phyloP scores from a whole-genome alignment of 2,329 filamentous ascomycete species.

The Colletotrichum gigasporum region DNA sequence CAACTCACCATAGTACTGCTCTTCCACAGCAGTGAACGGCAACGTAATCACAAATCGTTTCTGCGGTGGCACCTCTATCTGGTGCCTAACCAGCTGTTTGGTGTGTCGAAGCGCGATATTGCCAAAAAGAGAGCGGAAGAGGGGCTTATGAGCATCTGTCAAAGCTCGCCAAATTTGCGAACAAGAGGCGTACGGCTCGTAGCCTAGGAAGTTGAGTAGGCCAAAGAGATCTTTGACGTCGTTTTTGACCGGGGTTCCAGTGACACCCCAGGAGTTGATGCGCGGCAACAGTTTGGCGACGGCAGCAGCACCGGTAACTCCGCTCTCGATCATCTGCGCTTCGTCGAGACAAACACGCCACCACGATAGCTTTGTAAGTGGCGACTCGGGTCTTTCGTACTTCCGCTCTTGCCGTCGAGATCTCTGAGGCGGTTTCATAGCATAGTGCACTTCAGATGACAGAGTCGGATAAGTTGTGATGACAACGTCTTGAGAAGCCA shows the following conservation, averaged over 20 bases:
- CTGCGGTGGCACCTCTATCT: constrained; percentile 83
- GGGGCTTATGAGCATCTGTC: constrained; percentile 64
- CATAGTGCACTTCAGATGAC: constrained; percentile 82
- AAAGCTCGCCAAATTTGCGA: constrained; percentile 75
- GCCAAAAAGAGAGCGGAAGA: constrained; percentile 76
- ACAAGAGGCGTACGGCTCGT: constrained; percentile 77
- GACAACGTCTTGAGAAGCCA: constrained; percentile 66
- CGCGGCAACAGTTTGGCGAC: constrained; percentile 84
- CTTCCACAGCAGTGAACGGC: constrained; percentile 89
- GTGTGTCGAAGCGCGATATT: constrained; percentile 84
- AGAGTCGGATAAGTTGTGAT: constrained; percentile 76
- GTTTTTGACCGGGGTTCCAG: constrained; percentile 88
- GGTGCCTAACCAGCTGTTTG: constrained; percentile 81
- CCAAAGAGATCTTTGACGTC: constrained; percentile 82
- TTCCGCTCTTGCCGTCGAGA: constrained; percentile 71
- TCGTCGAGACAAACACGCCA: constrained; percentile 84
- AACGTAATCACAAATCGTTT: constrained; percentile 88
- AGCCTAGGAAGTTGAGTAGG: constrained; percentile 81
- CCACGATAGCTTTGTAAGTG: constrained; percentile 84
- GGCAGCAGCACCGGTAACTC: constrained; percentile 82
- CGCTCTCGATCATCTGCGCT: constrained; percentile 93
- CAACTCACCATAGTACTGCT: constrained; percentile 84
- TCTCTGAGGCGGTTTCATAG: constrained; percentile 75
- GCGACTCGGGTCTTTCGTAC: constrained; percentile 75
- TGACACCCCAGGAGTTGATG: constrained; percentile 90